phyloP scores from a whole-genome alignment of 441 rosid genomes.

The Gossypium davidsonii region DNA sequence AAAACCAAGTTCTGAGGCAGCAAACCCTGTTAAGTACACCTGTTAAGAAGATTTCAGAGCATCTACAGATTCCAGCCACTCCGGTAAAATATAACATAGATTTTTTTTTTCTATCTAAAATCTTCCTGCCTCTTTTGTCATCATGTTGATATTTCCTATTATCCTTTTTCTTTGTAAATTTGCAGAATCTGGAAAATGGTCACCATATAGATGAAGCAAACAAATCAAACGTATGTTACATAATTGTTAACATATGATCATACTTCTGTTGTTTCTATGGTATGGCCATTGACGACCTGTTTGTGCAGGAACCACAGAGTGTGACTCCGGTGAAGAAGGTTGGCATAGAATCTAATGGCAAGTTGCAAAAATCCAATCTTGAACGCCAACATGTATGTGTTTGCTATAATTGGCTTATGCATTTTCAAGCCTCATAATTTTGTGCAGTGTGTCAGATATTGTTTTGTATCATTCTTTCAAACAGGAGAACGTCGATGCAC shows the following conservation, averaged over 20 bases:
- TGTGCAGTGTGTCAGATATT: constrained; percentile 7
- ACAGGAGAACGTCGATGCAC: constrained; percentile 84
- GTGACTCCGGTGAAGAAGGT: constrained; percentile 49
- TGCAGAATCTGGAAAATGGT: constrained; percentile 86
- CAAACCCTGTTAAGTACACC: constrained; percentile 53
- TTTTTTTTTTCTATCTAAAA: background rate
- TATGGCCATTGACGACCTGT: constrained; percentile 11
- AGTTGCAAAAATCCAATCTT: constrained; percentile 55
- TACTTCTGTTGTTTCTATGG: constrained; percentile 1
- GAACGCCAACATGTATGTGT: constrained; percentile 83
- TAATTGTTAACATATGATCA: constrained; percentile 11
- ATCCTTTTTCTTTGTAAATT: constrained; percentile 12
- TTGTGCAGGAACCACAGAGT: constrained; percentile 56
- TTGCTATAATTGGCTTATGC: constrained; percentile 15
- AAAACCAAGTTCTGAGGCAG: constrained; percentile 71
- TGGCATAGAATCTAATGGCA: constrained; percentile 66
- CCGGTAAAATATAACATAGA: constrained; percentile 32
- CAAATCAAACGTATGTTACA: constrained; percentile 42
- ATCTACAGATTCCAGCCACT: constrained; percentile 40
- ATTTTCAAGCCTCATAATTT: constrained; percentile 11
- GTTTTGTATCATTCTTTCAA: constrained; percentile 25
- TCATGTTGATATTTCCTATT: constrained; percentile 4
- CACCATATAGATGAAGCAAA: constrained; percentile 49
- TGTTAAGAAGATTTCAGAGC: constrained; percentile 46
- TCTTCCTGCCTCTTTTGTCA: background rate